These are phyloP conservation scores for Russula virescens DNA, from an alignment of 768 basidiomycete species.

Conservation along the genomic window DNA sequence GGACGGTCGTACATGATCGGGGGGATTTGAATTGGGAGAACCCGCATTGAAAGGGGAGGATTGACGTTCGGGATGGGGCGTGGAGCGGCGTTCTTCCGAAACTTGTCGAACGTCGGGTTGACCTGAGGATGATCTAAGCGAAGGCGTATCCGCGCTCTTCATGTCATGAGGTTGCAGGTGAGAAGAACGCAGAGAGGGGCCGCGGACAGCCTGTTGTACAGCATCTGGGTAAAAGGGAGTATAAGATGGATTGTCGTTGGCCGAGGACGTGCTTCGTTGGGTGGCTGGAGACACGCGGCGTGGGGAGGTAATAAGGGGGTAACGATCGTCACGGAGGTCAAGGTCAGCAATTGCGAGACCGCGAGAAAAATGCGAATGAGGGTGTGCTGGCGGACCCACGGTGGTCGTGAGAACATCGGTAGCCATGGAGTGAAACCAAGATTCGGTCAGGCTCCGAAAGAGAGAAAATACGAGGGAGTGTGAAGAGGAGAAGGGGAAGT, in stretches of 20 bases:
- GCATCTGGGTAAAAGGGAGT: conserved; percentile 16
- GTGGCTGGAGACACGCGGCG: conserved; percentile 14
- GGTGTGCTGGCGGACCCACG: conserved; percentile 29
- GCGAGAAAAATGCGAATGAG: conserved; percentile 47
- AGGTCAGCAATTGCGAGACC: conserved; percentile 51
- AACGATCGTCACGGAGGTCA: conserved; percentile 60
- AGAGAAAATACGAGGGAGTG: not conserved
- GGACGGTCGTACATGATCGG: conserved; percentile 8
- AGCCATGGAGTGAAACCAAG: conserved; percentile 24
- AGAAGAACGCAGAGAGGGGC: conserved; percentile 2
- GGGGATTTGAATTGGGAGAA: conserved; percentile 2
- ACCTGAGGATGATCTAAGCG: not conserved
- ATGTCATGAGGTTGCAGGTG: not conserved
- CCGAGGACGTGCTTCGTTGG: not conserved
- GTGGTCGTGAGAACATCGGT: conserved; percentile 31
- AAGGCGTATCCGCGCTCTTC: not conserved
- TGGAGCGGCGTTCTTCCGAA: conserved; percentile 8
- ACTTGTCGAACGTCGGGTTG: not conserved
- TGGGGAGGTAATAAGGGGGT: conserved; percentile 34
- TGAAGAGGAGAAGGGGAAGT: not conserved
- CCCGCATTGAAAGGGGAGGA: not conserved
- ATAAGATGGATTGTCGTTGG: not conserved
- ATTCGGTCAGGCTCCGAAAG: not conserved
- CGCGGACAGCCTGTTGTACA: conserved; percentile 13
- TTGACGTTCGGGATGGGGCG: not conserved